Conservation (phyloP, 176 grass and related monocot species). For the Hsuehochloa calcarea region DNA sequence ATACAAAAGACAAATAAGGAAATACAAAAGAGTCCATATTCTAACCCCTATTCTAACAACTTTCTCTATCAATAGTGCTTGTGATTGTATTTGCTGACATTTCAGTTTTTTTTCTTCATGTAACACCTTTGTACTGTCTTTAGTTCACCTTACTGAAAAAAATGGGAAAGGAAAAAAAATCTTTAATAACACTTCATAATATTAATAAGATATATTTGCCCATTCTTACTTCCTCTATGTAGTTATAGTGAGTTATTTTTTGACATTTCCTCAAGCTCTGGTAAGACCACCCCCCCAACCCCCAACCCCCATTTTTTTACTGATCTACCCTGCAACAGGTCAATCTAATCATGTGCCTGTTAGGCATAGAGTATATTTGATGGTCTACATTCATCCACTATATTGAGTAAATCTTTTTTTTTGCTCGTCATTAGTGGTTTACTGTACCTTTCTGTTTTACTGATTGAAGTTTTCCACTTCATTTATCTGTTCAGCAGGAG, state of each 20-base stretch:
- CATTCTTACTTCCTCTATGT: background rate
- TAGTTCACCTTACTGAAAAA: background rate
- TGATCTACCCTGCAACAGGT: background rate
- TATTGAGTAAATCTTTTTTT: background rate
- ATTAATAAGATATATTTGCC: background rate
- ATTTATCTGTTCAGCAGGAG: slow-evolving; percentile 15
- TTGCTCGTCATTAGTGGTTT: background rate
- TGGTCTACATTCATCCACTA: background rate
- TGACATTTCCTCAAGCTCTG: background rate
- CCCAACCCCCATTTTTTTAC: background rate
- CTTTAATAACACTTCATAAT: background rate
- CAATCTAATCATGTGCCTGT: background rate
- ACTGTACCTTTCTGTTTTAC: background rate
- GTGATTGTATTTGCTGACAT: background rate
- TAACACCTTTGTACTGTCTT: background rate
- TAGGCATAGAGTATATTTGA: background rate
- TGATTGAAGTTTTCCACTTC: slow-evolving; percentile 17
- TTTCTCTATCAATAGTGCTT: background rate
- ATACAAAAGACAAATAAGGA: too few species aligned
- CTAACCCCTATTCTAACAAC: too few species aligned
- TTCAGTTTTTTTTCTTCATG: background rate
- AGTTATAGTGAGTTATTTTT: background rate
- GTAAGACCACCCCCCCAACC: too few species aligned
- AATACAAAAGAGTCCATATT: too few species aligned
- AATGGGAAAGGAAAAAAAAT: background rate